These are phyloP conservation scores for Penicillium angulare DNA, from an alignment of 495 filamentous ascomycete genomes.

Conservation along the genomic window DNA sequence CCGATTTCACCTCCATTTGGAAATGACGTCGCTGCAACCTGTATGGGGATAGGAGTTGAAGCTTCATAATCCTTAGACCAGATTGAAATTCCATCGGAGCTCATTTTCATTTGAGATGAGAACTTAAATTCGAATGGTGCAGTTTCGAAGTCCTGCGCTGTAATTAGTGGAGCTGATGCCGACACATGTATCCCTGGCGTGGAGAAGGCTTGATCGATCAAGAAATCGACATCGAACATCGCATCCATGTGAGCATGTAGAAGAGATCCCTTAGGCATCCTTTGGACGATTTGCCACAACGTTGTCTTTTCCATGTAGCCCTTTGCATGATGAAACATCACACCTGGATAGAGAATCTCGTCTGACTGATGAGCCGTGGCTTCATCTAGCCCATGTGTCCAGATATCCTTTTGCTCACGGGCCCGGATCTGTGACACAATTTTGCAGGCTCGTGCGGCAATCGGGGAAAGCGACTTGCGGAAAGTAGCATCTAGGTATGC, in stretches of 20 bases:
- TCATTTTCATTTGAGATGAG: conserved; percentile 16
- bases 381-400: conserved; percentile 69
- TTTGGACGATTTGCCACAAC: conserved; percentile 79
- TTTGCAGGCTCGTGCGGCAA: conserved; percentile 68
- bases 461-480: conserved; percentile 65
- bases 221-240: conserved; percentile 81
- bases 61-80: conserved; percentile 64
- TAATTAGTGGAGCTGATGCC: conserved; percentile 51
- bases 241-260: conserved; percentile 87
- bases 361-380: conserved; percentile 51
- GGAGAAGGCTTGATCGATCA: conserved; percentile 66
- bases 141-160: conserved; percentile 42
- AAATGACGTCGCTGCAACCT: conserved; percentile 67
- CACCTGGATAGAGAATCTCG: conserved; percentile 69
- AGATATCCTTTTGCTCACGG: conserved; percentile 69
- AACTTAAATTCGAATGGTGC: conserved; percentile 54
- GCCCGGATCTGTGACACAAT: conserved; percentile 78
- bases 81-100: conserved; percentile 37
- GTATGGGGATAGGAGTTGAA: conserved; percentile 55
- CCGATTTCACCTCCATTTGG: conserved; percentile 65
- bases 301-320: conserved; percentile 75
- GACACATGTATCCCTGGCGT: conserved; percentile 75
- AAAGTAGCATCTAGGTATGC: conserved; percentile 34
- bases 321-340: conserved; percentile 84
- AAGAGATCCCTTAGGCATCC: conserved; percentile 88